phyloP scores from a whole-genome alignment of 2,329 filamentous ascomycete genomes.

The Canariomyces notabilis region DNA sequence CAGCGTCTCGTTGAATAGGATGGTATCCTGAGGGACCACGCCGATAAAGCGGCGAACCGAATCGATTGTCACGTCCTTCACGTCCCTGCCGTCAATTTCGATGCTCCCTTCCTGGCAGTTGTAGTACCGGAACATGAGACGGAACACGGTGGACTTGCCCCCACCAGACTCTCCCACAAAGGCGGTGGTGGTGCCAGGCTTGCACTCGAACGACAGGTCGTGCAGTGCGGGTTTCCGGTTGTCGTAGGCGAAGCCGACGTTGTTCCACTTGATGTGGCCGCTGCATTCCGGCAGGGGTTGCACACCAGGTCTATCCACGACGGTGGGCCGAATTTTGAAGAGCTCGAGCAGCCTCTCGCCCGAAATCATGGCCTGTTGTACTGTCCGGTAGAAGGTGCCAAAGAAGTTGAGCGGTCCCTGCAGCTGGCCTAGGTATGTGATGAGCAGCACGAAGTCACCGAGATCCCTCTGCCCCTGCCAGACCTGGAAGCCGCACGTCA shows the following conservation, averaged over 20 bases:
- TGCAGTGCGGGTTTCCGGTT: slow-evolving; percentile 77
- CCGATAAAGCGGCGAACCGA: slow-evolving; percentile 89
- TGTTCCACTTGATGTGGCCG: slow-evolving; percentile 80
- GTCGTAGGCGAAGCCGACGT: slow-evolving; percentile 90
- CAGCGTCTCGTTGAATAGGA: slow-evolving; percentile 53
- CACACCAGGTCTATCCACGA: slow-evolving; percentile 70
- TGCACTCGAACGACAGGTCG: slow-evolving; percentile 78
- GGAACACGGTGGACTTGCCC: slow-evolving; percentile 94
- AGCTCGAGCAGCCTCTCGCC: slow-evolving; percentile 91
- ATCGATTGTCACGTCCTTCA: slow-evolving; percentile 84
- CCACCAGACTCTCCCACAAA: slow-evolving; percentile 95
- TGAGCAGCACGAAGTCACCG: slow-evolving; percentile 66
- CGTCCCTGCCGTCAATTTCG: slow-evolving; percentile 76
- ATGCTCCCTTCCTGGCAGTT: slow-evolving; percentile 77
- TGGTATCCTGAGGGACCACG: slow-evolving; percentile 94
- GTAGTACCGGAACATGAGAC: slow-evolving; percentile 94
- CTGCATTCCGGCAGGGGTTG: slow-evolving; percentile 60
- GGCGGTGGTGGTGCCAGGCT: slow-evolving; percentile 87
- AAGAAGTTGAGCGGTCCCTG: slow-evolving; percentile 82
- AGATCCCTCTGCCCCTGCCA: slow-evolving; percentile 59
- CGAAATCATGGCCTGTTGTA: slow-evolving; percentile 96
- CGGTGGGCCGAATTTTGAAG: slow-evolving; percentile 92
- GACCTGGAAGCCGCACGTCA: slow-evolving; percentile 74
- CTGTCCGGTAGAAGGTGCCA: slow-evolving; percentile 91
- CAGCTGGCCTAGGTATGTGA: slow-evolving; percentile 75